A percentile compares a stretch with the other conserved stretches of the same genome.
phyloP scores from a whole-genome alignment of 768 basidiomycete species.

The Glaciozyma antarctica region DNA sequence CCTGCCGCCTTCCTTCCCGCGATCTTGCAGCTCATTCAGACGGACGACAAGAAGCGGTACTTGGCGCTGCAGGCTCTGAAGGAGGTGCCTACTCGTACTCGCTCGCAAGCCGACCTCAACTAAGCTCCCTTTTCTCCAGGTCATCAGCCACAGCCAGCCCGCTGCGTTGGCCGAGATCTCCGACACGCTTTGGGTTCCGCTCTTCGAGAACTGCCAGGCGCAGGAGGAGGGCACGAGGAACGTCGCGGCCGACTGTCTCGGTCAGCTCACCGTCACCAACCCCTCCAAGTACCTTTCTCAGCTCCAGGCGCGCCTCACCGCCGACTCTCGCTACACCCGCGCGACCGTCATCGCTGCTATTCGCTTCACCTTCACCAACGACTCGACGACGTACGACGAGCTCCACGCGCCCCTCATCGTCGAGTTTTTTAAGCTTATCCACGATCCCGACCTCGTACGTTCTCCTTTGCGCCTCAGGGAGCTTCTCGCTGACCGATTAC shows the following conservation, averaged over 20 bases:
- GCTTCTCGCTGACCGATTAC: background rate
- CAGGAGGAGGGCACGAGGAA: conserved; percentile 82
- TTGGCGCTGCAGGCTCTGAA: conserved; percentile 85
- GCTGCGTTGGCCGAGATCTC: conserved; percentile 77
- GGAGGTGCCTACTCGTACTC: conserved; percentile 51
- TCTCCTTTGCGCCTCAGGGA: background rate
- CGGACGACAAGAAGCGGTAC: conserved; percentile 66
- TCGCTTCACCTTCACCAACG: conserved; percentile 81
- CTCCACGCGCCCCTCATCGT: conserved; percentile 76
- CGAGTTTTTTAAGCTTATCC: conserved; percentile 79
- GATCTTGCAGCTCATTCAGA: conserved; percentile 53
- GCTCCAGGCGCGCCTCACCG: conserved; percentile 51
- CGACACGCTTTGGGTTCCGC: conserved; percentile 78
- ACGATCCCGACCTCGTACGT: conserved; percentile 55
- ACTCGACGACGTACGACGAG: conserved; percentile 75
- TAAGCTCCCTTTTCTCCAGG: conserved; percentile 44
- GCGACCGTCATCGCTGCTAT: conserved; percentile 56
- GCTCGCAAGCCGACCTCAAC: too few relatives aligned
- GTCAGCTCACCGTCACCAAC: conserved; percentile 84
- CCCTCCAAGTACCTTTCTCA: conserved; percentile 85
- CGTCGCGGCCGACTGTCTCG: conserved; percentile 90
- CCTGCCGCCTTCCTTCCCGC: conserved; percentile 73
- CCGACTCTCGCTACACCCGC: conserved; percentile 29
- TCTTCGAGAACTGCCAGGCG: conserved; percentile 75
- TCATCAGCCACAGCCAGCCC: conserved; percentile 81